Evolutionary conservation across 1,284 basidiomycete species (phyloP).

Genomic region (Phellinidium pouzarii): DNA sequence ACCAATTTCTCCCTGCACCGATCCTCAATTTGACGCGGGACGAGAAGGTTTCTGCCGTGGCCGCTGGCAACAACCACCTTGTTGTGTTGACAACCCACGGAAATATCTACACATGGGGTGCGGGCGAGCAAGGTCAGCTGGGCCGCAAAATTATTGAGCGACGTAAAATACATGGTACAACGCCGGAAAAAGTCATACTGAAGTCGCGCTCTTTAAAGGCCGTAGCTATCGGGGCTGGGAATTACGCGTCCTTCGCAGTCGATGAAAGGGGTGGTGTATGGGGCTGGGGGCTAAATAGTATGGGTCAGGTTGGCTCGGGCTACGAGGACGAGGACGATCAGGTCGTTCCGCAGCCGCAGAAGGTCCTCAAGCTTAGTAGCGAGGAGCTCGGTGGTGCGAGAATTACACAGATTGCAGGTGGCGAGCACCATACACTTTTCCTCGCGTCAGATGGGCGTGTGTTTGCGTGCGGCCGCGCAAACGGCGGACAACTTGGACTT

Average conservation of each 20-base stretch:
- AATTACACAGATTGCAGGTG: slow-evolving; percentile 69
- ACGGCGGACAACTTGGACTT: slow-evolving; percentile 75
- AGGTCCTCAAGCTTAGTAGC: slow-evolving; percentile 62
- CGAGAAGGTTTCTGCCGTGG: slow-evolving; percentile 73
- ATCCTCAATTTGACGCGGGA: slow-evolving; percentile 63
- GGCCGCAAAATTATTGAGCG: slow-evolving; percentile 82
- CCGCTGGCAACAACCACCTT: slow-evolving; percentile 82
- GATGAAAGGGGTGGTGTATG: slow-evolving; percentile 77
- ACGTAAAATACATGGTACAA: slow-evolving; percentile 76
- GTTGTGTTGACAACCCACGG: slow-evolving; percentile 82
- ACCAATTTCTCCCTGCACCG: slow-evolving; percentile 65
- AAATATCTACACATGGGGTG: slow-evolving; percentile 81
- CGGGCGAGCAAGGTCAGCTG: slow-evolving; percentile 82
- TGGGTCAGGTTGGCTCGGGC: slow-evolving; percentile 60
- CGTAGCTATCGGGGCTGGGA: slow-evolving; percentile 71
- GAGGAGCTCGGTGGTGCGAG: slow-evolving; percentile 58
- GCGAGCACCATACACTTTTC: slow-evolving; percentile 87
- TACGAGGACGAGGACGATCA: slow-evolving; percentile 40
- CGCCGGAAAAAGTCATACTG: slow-evolving; percentile 74
- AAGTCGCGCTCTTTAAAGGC: slow-evolving; percentile 66
- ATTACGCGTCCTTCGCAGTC: slow-evolving; percentile 86
- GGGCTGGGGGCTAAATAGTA: slow-evolving; percentile 88
- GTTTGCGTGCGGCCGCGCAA: slow-evolving; percentile 75
- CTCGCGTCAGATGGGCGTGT: slow-evolving; percentile 79
- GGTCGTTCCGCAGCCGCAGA: slow-evolving; percentile 64